Base-by-base conservation (phyloP, 2,329 filamentous ascomycete genomes). In the Trichoderma oligosporum region DNA sequence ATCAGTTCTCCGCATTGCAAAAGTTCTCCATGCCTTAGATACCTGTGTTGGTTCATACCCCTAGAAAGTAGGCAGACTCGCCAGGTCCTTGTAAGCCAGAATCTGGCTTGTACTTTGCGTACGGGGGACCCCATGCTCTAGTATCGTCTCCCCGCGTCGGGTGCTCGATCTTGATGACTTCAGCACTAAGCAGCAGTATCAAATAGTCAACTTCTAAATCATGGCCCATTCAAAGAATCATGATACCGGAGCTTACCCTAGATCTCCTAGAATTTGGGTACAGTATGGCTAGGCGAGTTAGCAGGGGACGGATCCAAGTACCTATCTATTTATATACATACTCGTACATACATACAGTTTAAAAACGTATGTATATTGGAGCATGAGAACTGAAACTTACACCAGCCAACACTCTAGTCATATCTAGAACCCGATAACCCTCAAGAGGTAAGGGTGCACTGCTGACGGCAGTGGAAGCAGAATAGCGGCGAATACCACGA, bases 91-190 rank as follows among this genome's bases (percentile, higher is more conserved):
- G 64, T 65, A 78, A 70, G 64, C 76, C 68, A 14, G 83, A 81
- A 3, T 77, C 82, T 29, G 83, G 70, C 61, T 80, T 82, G 70
- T 96, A 95, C 51, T 83, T 78, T 7, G 94, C 94, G 71, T 94
- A 99, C 1, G 94, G 94, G 22, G 94, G 94, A 0, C 94, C 94
- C 94, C 94, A 99, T 49, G 92, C 92, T 66, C 94, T 80, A 8
- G 94, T 99, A 70, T 99, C 94, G 70, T 99, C 94, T 35, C 90
- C 94, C 57, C 90, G 82, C 4, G 84, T 84, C 4, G 94, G 94
- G 72, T 99, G 94, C 73, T 99, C 94, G 61, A 99, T 83, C 74
- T 99, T 99, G 75, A 99, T 96, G 29, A 99, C 86, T 71, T 99
- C 93, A 63, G 94, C 94, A 62, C 91, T 95, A 54, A 18, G n/a